Base-by-base conservation (phyloP, 345 rosid genomes). In the Eucalyptus leucophloia region DNA sequence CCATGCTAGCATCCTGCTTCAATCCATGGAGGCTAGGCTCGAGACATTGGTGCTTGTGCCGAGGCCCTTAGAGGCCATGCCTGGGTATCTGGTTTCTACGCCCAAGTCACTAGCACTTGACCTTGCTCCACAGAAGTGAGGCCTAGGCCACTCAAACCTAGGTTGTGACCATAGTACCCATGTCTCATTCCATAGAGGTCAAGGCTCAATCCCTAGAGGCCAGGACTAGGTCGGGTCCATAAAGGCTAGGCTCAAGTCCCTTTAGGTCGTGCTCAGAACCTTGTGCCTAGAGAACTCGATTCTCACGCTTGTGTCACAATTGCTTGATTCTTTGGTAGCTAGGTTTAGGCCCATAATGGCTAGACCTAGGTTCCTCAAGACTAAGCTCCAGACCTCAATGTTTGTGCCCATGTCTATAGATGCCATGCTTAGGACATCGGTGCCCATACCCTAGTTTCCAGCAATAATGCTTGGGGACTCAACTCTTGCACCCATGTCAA, bases 111-210 rank as follows among this genome's bases (percentile, higher is more conserved):
- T 28, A 28, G 17, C 11, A 3, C 67, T 26, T 60, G 32, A 4
- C 62, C 67, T 60, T 12, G 32, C 1, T 26, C 16, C n/a, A 28
- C 2, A 12, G 1, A 26, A 14, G 67, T 11, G 4, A 26, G 30
- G 62, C 65, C 7, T 26, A 24, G 13, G 7, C 6, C 65, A 2
- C 65, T 58, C 30, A 24, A 24, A 3, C n/a, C 1, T 2, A 2
- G 14, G 65, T 1, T 24, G 3, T 3, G 7, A 58, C 30, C 65
- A 24, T 26, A 58, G 30, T 58, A 26, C 65, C 13, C 28, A 4
- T 56, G 14, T 56, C 0, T 0, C 0, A 3, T 13, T 56, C 30
- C 30, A 9, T 0, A 11, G 7, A 56, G 62, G 30, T 11, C 12
- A 0, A 3, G 62, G 2, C 14, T 56, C 9, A 19, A 3, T 53